A percentile compares a stretch with the other conserved stretches of the same genome.
phyloP scores from a whole-genome alignment of 2,329 filamentous ascomycete species.

The Fusarium pseudoanthophilum region DNA sequence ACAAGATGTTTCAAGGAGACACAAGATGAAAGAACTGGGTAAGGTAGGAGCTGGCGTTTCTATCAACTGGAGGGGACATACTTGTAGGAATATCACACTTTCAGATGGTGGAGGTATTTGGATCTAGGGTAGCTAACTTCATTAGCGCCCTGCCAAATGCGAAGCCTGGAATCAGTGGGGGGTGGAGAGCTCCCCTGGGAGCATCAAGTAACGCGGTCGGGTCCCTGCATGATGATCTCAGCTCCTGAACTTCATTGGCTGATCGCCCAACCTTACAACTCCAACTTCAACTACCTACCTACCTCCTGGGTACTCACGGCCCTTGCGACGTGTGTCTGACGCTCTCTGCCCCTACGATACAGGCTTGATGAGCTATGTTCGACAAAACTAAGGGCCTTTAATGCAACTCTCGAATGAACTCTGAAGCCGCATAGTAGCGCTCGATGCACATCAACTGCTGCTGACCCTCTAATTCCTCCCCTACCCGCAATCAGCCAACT shows the following conservation, averaged over 20 bases:
- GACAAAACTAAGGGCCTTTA: not conserved
- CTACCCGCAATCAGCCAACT: not conserved
- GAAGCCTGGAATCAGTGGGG: slow-evolving; percentile 7
- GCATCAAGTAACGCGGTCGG: not conserved
- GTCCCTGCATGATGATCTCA: slow-evolving; percentile 26
- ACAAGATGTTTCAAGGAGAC: too few species aligned
- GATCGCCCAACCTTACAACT: slow-evolving; percentile 7
- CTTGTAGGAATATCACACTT: not conserved
- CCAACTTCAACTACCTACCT: slow-evolving; percentile 3
- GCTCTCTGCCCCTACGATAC: not conserved
- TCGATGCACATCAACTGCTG: slow-evolving; percentile 26
- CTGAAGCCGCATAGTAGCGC: not conserved
- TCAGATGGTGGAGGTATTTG: too few species aligned
- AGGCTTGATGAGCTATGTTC: not conserved
- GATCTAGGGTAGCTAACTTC: slow-evolving; percentile 4
- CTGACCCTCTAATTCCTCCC: slow-evolving; percentile 10
- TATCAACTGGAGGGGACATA: not conserved
- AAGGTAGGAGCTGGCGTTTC: not conserved
- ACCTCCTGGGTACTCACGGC: not conserved
- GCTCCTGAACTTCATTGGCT: slow-evolving; percentile 11
- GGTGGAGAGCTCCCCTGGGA: slow-evolving; percentile 15
- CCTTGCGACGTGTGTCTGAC: not conserved
- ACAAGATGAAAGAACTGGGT: not conserved
- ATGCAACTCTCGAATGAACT: not conserved
- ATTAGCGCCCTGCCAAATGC: not conserved